Percentiles rank a stretch among this genome's conserved stretches.
Evolutionary conservation across 2,329 filamentous ascomycete species (phyloP).

Genomic region (Cordyceps farinosa): DNA sequence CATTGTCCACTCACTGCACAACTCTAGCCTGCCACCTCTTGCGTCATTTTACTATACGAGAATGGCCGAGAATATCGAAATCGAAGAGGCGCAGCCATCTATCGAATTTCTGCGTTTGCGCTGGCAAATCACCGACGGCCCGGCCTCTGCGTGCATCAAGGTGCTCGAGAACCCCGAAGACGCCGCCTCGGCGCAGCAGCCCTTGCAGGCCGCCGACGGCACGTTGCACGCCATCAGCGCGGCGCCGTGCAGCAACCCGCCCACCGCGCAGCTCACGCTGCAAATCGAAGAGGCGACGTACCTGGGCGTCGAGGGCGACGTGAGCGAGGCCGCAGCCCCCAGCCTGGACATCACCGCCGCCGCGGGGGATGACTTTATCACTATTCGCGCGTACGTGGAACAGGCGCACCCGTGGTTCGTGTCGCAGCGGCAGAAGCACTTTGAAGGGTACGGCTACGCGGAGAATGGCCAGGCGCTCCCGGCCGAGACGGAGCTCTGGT

Average conservation of each 20-base stretch:
- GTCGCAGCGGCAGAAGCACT: slow-evolving; percentile 1
- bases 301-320: slow-evolving; percentile 1
- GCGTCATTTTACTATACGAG: background rate
- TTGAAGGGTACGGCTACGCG: background rate
- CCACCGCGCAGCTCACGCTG: background rate
- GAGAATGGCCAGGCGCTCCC: background rate
- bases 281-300: slow-evolving; percentile 4
- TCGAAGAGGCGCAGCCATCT: slow-evolving; percentile 2
- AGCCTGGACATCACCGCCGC: background rate
- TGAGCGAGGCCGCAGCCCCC: background rate
- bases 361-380: background rate
- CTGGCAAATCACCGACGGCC: slow-evolving; percentile 12
- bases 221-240: background rate
- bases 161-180: slow-evolving; percentile 8
- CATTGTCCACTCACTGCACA: too few relatives aligned
- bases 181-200: background rate
- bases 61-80: background rate
- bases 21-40: too few relatives aligned
- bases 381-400: slow-evolving; percentile 7
- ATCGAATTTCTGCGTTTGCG: slow-evolving; percentile 8
- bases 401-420: slow-evolving; percentile 8
- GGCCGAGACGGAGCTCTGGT: slow-evolving; percentile 12
- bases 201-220: slow-evolving; percentile 4
- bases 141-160: background rate
- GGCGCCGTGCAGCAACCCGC: slow-evolving; percentile 7